A percentile compares a stretch with the other conserved stretches of the same genome.
These are phyloP conservation scores for Cryoendolithus antarcticus DNA, from an alignment of 2,329 filamentous ascomycete genomes.

Conservation along the genomic window DNA sequence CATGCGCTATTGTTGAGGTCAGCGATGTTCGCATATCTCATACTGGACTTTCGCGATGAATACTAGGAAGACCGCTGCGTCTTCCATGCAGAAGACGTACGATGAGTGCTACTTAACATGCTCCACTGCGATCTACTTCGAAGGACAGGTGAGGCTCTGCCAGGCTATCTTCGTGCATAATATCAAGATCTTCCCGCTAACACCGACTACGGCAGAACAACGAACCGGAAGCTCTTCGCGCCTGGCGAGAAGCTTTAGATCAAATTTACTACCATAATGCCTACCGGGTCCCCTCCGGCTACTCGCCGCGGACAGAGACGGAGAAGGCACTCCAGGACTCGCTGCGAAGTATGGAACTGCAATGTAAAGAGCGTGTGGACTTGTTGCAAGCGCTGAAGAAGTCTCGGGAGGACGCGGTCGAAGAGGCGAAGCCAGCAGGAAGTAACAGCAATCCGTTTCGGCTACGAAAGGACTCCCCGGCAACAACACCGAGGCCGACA, in stretches of 20 bases:
- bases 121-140: conserved; percentile 92
- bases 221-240: conserved; percentile 77
- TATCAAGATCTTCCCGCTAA: conserved; percentile 1
- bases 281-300: conserved; percentile 57
- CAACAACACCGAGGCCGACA: conserved; percentile 25
- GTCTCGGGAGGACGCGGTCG: conserved; percentile 43
- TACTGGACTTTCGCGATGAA: conserved; percentile 1
- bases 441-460: conserved; percentile 1
- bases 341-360: conserved; percentile 68
- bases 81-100: conserved; percentile 89
- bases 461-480: conserved; percentile 5
- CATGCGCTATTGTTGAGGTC: no score
- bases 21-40: no score
- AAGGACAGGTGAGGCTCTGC: conserved; percentile 57
- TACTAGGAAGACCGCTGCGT: conserved; percentile 45
- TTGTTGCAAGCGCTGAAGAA: conserved; percentile 68
- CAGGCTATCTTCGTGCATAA: conserved; percentile 1
- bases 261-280: conserved; percentile 80
- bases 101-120: conserved; percentile 92
- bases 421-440: conserved; percentile 21
- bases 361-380: conserved; percentile 88
- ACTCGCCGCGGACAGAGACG: conserved; percentile 63
- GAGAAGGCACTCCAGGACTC: conserved; percentile 75
- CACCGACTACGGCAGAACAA: conserved; percentile 56
- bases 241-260: conserved; percentile 79